These are phyloP conservation scores for Microdochium bolleyi DNA, from an alignment of 2,329 filamentous ascomycete genomes.

Conservation along the genomic window DNA sequence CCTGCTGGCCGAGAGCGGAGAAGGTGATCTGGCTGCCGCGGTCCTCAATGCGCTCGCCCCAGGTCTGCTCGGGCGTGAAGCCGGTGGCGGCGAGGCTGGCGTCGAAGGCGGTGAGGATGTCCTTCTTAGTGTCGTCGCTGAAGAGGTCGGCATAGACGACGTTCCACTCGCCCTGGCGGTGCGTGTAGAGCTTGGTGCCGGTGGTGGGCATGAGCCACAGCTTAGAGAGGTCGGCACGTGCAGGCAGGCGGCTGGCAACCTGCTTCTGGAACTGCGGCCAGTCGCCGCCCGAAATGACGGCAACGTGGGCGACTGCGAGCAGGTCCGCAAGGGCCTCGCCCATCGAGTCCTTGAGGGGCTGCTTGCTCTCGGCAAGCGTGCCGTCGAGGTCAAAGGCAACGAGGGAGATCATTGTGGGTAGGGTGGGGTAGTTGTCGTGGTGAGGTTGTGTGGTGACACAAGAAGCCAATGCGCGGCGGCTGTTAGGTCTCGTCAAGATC, in stretches of 20 bases:
- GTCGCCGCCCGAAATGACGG: conserved; percentile 31
- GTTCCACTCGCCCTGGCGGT: conserved; percentile 18
- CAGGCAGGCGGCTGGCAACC: conserved; percentile 25
- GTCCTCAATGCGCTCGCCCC: conserved; percentile 30
- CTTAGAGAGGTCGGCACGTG: conserved; percentile 22
- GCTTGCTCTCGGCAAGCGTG: conserved; percentile 26
- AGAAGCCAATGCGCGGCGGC: no score
- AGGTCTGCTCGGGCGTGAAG: conserved; percentile 26
- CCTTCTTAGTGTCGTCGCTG: conserved; percentile 15
- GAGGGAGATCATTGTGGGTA: conserved; percentile 22
- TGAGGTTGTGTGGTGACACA: not conserved
- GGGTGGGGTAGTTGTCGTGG: not conserved
- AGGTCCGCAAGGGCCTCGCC: conserved; percentile 22
- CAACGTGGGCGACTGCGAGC: conserved; percentile 27
- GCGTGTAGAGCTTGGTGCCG: conserved; percentile 29
- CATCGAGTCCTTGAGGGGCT: conserved; percentile 22
- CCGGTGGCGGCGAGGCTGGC: conserved; percentile 24
- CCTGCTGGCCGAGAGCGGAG: conserved; percentile 29
- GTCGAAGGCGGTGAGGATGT: conserved; percentile 25
- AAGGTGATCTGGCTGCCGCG: conserved; percentile 32
- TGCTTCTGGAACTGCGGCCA: conserved; percentile 33
- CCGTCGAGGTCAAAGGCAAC: conserved; percentile 28
- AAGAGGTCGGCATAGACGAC: conserved; percentile 29
- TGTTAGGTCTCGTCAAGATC: no score
- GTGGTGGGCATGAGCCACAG: conserved; percentile 34